Percentiles rank a stretch among this genome's conserved stretches.
Evolutionary conservation across 148 eudicot species (phyloP).

Genomic region (Drosera capensis): DNA sequence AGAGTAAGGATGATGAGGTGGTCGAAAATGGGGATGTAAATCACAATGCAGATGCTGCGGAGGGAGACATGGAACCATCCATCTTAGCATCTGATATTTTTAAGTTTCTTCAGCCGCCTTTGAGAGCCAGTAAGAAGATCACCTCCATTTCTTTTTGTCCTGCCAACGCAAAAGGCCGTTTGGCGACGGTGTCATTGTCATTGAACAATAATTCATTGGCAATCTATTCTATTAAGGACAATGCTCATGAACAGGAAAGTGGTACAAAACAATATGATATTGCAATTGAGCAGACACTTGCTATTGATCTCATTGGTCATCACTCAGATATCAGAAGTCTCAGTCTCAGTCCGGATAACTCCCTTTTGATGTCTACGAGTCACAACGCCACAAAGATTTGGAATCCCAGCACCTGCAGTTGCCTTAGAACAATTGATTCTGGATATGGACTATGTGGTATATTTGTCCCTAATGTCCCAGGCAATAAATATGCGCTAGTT

Average conservation of each 20-base stretch:
- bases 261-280: too few species aligned
- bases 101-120: conserved; percentile 56
- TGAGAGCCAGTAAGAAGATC: conserved; percentile 77
- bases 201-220: conserved; percentile 77
- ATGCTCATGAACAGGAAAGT: conserved; percentile 28
- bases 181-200: conserved; percentile 78
- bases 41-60: conserved; percentile 15
- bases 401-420: conserved; percentile 86
- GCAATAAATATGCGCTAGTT: conserved; percentile 71
- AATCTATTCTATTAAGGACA: conserved; percentile 44
- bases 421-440: conserved; percentile 88
- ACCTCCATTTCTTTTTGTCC: conserved; percentile 78
- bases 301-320: conserved; percentile 88
- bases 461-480: conserved; percentile 50
- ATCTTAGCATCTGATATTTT: conserved; percentile 61
- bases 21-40: conserved; percentile 28
- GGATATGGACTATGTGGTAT: conserved; percentile 84
- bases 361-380: conserved; percentile 87
- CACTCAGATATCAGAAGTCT: conserved; percentile 92
- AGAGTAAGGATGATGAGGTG: conserved; percentile 24
- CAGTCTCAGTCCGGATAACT: conserved; percentile 74
- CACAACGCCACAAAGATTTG: conserved; percentile 85
- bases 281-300: conserved; percentile 32
- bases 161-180: conserved; percentile 32
- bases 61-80: conserved; percentile 18